These are phyloP conservation scores for Takashimella tepidaria DNA, from an alignment of 1,284 basidiomycete species.

Conservation along the genomic window DNA sequence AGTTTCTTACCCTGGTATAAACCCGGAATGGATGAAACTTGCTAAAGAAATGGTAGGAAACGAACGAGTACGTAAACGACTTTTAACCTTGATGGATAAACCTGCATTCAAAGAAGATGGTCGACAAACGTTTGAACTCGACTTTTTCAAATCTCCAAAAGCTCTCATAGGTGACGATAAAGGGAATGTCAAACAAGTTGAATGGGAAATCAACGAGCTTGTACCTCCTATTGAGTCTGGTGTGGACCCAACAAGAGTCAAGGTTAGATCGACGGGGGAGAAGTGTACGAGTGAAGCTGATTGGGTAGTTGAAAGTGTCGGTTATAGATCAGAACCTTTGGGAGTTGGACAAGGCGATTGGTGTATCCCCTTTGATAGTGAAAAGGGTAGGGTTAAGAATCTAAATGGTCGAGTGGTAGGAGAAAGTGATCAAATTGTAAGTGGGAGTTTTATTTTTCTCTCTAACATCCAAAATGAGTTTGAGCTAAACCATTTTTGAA, in stretches of 20 bases:
- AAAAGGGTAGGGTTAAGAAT: conserved; percentile 43
- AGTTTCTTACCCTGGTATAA: conserved; percentile 49
- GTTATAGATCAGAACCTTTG: conserved; percentile 70
- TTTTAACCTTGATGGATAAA: conserved; percentile 50
- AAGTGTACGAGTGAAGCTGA: conserved; percentile 59
- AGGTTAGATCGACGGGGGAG: conserved; percentile 60
- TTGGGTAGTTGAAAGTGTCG: conserved; percentile 81
- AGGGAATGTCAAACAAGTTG: conserved; percentile 44
- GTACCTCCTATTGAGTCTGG: conserved; percentile 19
- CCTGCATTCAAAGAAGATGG: conserved; percentile 5
- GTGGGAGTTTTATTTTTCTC: conserved; percentile 15
- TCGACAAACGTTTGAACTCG: conserved; percentile 67
- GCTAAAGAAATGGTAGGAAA: conserved; percentile 44
- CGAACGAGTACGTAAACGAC: conserved; percentile 50
- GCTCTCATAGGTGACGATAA: conserved; percentile 47
- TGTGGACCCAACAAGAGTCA: conserved; percentile 18
- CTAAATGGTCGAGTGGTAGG: conserved; percentile 43
- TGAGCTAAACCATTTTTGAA: background rate
- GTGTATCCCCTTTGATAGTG: conserved; percentile 47
- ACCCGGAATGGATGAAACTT: conserved; percentile 32
- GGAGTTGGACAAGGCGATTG: conserved; percentile 16
- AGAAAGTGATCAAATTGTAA: conserved; percentile 4
- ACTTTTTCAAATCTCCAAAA: conserved; percentile 70
- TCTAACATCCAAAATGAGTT: background rate
- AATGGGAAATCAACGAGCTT: conserved; percentile 41